phyloP scores from a whole-genome alignment of 306 rosid species.

The Psophocarpus tetragonolobus region DNA sequence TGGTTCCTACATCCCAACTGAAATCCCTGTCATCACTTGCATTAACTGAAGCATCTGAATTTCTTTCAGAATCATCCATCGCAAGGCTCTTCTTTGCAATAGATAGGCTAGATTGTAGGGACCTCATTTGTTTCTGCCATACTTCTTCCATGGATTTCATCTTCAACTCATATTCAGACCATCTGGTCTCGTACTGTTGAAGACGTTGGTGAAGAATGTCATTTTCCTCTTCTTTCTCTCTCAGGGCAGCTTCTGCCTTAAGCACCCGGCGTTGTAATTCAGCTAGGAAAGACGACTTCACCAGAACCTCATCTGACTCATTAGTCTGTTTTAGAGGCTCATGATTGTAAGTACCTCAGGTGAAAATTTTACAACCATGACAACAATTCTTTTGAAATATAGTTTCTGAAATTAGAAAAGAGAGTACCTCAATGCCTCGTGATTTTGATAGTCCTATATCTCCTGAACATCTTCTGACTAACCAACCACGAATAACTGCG shows the following conservation, averaged over 20 bases:
- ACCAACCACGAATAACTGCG: conserved; percentile 91
- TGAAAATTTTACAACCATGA: neutral
- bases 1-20: conserved; percentile 75
- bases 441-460: conserved; percentile 66
- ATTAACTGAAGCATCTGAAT: conserved; percentile 87
- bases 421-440: conserved; percentile 61
- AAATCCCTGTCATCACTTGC: conserved; percentile 81
- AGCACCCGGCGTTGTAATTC: conserved; percentile 95
- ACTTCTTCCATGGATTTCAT: conserved; percentile 99
- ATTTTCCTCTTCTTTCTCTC: conserved; percentile 97
- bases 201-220: conserved; percentile 96
- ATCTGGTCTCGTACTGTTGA: conserved; percentile 92
- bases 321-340: conserved; percentile 53
- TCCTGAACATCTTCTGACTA: conserved; percentile 89
- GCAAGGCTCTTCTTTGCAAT: conserved; percentile 98
- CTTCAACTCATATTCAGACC: conserved; percentile 95
- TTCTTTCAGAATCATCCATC: conserved; percentile 86
- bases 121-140: conserved; percentile 99
- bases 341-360: conserved; percentile 26
- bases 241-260: conserved; percentile 87
- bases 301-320: conserved; percentile 84
- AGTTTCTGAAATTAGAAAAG: conserved; percentile 30
- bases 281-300: conserved; percentile 89
- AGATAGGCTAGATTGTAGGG: conserved; percentile 96
- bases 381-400: neutral